Evolutionary conservation across 2,329 filamentous ascomycete species (phyloP).

Genomic region (Colletotrichum filicis): DNA sequence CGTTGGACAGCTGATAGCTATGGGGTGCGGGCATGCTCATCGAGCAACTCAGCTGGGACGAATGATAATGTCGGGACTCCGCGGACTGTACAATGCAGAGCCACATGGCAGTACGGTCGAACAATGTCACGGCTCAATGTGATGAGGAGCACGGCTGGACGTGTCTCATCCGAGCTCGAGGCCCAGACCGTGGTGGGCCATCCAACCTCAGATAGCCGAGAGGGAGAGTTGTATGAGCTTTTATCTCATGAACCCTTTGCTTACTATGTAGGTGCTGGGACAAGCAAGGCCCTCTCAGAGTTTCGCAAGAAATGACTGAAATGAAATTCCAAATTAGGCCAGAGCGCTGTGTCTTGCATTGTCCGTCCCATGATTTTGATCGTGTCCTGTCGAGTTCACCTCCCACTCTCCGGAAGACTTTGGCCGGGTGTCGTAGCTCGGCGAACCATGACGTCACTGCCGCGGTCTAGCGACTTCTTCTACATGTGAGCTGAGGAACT

Average conservation of each 20-base stretch:
- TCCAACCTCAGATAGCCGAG: background rate
- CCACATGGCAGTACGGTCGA: background rate
- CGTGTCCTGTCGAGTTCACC: too few relatives aligned
- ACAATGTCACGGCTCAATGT: background rate
- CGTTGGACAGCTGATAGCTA: conserved; percentile 6
- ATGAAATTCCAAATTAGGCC: background rate
- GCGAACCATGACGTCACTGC: conserved; percentile 8
- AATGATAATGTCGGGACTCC: background rate
- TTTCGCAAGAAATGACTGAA: background rate
- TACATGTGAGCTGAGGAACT: conserved; percentile 6
- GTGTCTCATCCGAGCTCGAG: background rate
- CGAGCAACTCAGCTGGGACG: background rate
- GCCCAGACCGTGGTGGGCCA: background rate
- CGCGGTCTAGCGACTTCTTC: background rate
- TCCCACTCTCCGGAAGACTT: background rate
- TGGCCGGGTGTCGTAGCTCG: background rate
- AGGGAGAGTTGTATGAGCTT: background rate
- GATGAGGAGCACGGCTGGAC: background rate
- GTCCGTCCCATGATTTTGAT: conserved; percentile 10
- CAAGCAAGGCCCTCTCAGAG: background rate
- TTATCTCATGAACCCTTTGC: background rate
- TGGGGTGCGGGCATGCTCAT: background rate
- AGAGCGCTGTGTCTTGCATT: conserved; percentile 24
- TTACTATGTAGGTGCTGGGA: background rate
- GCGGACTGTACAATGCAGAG: background rate